Conservation (phyloP, 768 basidiomycete species). For the Phlebiopsis gigantea region DNA sequence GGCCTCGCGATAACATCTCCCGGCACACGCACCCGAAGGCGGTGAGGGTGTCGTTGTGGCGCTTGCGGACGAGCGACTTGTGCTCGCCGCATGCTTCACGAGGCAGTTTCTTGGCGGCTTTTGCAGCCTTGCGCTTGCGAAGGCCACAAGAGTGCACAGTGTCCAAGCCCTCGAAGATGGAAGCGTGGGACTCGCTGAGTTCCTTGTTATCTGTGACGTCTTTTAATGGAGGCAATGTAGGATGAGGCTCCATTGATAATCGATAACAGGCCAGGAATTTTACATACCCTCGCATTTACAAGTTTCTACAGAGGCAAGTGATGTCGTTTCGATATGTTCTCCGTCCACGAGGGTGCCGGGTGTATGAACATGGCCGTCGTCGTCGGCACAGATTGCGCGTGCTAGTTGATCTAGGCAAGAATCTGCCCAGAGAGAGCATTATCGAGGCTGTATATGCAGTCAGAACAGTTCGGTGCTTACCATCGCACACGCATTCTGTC, state of each 20-base stretch:
- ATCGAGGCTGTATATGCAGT: neutral
- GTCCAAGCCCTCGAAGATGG: neutral
- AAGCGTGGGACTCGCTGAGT: neutral
- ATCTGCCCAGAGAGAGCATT: constrained; percentile 13
- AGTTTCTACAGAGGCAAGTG: constrained; percentile 5
- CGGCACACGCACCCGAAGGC: constrained; percentile 26
- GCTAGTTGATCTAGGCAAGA: constrained; percentile 22
- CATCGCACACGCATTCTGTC: constrained; percentile 21
- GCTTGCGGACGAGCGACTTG: constrained; percentile 19
- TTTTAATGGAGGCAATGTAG: neutral
- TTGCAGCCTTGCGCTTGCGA: constrained; percentile 14
- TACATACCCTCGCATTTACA: constrained; percentile 14
- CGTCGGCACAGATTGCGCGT: constrained; percentile 22
- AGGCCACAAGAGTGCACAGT: constrained; percentile 11
- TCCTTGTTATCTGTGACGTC: neutral
- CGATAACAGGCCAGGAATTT: no score
- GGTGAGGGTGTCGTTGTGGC: constrained; percentile 23
- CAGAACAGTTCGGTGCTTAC: constrained; percentile 13
- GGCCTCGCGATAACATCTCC: constrained; percentile 23
- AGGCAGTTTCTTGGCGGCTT: constrained; percentile 4
- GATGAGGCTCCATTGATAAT: neutral
- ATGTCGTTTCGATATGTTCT: neutral
- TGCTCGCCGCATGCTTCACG: constrained; percentile 23
- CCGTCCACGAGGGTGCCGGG: neutral
- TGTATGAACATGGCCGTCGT: constrained; percentile 21